Conservation (phyloP, 139 green algal species). For the Axilococcus clingmanii region DNA sequence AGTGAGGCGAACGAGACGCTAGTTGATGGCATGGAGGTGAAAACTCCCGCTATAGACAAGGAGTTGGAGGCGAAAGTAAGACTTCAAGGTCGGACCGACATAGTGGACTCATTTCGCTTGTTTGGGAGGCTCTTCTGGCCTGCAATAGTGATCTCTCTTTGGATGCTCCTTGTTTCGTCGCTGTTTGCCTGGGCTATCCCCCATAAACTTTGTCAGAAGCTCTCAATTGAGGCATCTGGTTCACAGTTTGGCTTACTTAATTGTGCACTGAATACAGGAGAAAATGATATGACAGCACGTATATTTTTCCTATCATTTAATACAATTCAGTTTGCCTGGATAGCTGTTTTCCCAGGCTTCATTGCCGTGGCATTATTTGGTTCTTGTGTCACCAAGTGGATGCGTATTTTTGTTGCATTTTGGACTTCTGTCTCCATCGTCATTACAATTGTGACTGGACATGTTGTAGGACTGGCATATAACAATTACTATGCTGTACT, state of each 20-base stretch:
- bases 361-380: conserved; percentile 8
- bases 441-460: background rate
- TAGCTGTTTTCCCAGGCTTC: background rate
- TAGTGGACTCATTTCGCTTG: background rate
- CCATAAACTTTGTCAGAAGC: background rate
- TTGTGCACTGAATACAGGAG: conserved; percentile 5
- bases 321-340: conserved; percentile 8
- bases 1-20: background rate
- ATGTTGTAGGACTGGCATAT: background rate
- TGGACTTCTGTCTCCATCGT: background rate
- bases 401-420: background rate
- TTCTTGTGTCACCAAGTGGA: no score
- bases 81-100: background rate
- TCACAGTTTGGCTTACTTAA: conserved; percentile 3
- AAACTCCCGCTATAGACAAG: background rate
- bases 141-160: background rate
- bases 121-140: background rate
- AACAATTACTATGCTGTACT: conserved; percentile 1
- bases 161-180: conserved; percentile 4
- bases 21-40: background rate
- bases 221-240: conserved; percentile 3
- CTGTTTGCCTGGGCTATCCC: conserved; percentile 3
- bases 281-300: background rate
- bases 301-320: conserved; percentile 21
- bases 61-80: no score